Base-by-base conservation (phyloP, 2,329 filamentous ascomycete genomes). In the Davidsoniella eucalypti region DNA sequence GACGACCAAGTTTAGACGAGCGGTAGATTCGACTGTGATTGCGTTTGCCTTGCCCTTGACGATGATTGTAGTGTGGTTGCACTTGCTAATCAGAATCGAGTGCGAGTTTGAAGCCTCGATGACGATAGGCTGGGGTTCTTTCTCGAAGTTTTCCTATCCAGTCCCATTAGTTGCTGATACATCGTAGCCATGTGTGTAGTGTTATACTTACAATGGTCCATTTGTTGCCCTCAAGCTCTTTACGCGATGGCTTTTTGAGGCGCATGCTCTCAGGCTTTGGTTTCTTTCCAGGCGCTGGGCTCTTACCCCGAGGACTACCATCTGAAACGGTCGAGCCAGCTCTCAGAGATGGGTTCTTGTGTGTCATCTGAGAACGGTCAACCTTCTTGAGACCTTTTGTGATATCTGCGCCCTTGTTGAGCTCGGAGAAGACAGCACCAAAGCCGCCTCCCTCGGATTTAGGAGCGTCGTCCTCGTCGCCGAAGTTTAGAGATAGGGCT, bases 301-400 rank as follows among this genome's bases (percentile, higher is more conserved):
- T 93, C 73, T 92, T 94, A 51, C 76, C 79, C 45, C 85, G 75
- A 10, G 67, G 64, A 39, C 70, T 69, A 53, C 71, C 72, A 18
- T 73, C 75, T 25, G 84, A 72, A 2, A 90, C 85, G 2, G 77
- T 74, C 10, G 84, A 83, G 54, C 71, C 71, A 21, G 84, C 76
- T 55, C 92, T 81, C 52, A 98, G 71, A 8, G 80, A 78, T 12
- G 92, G 92, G 66, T 98, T 98, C 71, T 96, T 96, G 68, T 98
- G 92, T 54, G 92, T 98, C 90, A 95, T 95, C 65, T 96, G 75
- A 49, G 84, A 92, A 61, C 82, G 83, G 67, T 95, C 90, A 46
- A 98, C 92, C 70, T 95, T 98, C 57, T 84, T 83, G 36, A 98
- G 73, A 29, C 84, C 81, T 56, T 85, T 80, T 3, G 92, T 98